phyloP scores from a whole-genome alignment of 2,329 filamentous ascomycete genomes.

The Penicillium sp. region DNA sequence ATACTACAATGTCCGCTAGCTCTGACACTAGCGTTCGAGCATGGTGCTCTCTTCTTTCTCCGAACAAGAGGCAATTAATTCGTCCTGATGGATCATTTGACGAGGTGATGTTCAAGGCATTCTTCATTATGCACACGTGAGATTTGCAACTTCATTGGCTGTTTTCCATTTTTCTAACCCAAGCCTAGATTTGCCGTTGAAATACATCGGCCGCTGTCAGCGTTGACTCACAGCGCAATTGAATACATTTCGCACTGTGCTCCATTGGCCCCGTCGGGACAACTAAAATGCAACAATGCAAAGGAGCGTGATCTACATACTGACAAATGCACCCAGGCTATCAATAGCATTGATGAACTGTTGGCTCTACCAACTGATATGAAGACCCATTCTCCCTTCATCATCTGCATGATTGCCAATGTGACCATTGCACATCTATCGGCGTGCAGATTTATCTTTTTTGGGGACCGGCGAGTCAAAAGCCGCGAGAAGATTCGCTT shows the following conservation, averaged over 20 bases:
- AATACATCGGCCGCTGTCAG: slow-evolving; percentile 40
- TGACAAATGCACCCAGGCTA: slow-evolving; percentile 34
- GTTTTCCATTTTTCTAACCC: neutral
- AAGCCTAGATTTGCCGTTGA: slow-evolving; percentile 33
- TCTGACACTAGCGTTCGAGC: slow-evolving; percentile 29
- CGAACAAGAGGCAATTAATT: slow-evolving; percentile 31
- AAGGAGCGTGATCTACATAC: slow-evolving; percentile 38
- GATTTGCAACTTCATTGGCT: slow-evolving; percentile 32
- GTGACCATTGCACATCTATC: slow-evolving; percentile 59
- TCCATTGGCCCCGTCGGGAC: slow-evolving; percentile 15
- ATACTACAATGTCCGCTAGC: neutral
- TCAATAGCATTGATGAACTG: slow-evolving; percentile 38
- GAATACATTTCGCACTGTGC: slow-evolving; percentile 40
- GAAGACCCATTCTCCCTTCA: slow-evolving; percentile 40
- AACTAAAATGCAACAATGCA: slow-evolving; percentile 6
- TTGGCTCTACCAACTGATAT: slow-evolving; percentile 36
- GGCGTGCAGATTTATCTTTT: slow-evolving; percentile 38
- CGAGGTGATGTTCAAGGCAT: slow-evolving; percentile 74
- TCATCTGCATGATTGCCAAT: slow-evolving; percentile 43
- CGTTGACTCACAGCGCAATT: slow-evolving; percentile 37
- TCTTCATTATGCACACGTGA: slow-evolving; percentile 61
- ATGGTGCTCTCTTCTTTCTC: slow-evolving; percentile 40
- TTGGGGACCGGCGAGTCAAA: slow-evolving; percentile 29
- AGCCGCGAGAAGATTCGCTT: slow-evolving; percentile 41
- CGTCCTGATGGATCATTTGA: slow-evolving; percentile 54